These are phyloP conservation scores for Meyerozyma sp. DNA, from an alignment of 1,139 yeast species.

Conservation along the genomic window DNA sequence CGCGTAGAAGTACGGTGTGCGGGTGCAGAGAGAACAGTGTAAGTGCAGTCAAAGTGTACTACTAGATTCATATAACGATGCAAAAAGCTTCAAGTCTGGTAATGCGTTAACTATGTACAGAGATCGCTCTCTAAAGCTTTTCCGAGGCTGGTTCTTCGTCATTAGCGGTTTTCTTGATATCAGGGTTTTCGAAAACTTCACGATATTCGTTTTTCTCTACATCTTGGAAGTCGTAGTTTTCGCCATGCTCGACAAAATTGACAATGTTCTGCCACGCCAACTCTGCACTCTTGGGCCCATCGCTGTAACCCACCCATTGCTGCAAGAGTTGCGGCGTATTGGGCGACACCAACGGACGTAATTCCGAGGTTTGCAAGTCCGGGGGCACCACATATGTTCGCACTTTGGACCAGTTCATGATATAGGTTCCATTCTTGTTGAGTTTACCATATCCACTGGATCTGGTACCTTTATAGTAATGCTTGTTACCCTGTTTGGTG, in stretches of 20 bases:
- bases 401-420: slow-evolving; percentile 78
- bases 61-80: background rate
- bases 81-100: background rate
- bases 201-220: slow-evolving; percentile 32
- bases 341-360: slow-evolving; percentile 71
- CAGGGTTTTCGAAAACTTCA: slow-evolving; percentile 33
- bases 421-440: slow-evolving; percentile 68
- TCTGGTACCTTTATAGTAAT: slow-evolving; percentile 92
- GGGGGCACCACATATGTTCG: slow-evolving; percentile 87
- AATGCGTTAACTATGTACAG: background rate
- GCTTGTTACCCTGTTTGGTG: slow-evolving; percentile 91
- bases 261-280: slow-evolving; percentile 67
- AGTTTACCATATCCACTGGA: slow-evolving; percentile 88
- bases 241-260: slow-evolving; percentile 74
- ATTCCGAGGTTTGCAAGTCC: slow-evolving; percentile 32
- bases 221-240: slow-evolving; percentile 35
- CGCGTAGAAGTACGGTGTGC: background rate
- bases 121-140: background rate
- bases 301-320: slow-evolving; percentile 60
- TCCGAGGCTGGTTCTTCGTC: background rate
- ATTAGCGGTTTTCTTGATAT: background rate
- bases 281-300: slow-evolving; percentile 71
- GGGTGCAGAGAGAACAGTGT: background rate
- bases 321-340: slow-evolving; percentile 69
- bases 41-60: background rate